Conservation (phyloP, 2,329 filamentous ascomycete species). For the Claviceps lovelessii region DNA sequence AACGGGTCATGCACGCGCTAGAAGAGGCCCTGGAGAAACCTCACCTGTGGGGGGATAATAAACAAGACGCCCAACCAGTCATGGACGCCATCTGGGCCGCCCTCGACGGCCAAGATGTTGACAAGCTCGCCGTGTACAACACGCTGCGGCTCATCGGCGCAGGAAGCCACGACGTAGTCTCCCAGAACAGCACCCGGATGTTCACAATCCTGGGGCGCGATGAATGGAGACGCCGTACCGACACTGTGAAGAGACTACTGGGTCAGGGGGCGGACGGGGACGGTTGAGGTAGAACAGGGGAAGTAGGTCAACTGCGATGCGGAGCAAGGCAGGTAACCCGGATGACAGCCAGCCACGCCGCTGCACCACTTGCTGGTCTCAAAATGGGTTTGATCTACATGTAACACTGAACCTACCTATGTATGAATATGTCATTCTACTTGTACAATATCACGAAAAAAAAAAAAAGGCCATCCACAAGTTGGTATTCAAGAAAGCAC, state of each 20-base stretch:
- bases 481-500: not conserved
- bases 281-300: not conserved
- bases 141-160: constrained; percentile 18
- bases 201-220: constrained; percentile 21
- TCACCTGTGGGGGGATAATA: constrained; percentile 3
- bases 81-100: constrained; percentile 9
- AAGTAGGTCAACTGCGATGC: not conserved
- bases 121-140: constrained; percentile 13
- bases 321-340: too few relatives aligned
- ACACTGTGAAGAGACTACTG: constrained; percentile 10
- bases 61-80: constrained; percentile 3
- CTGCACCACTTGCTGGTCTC: too few relatives aligned
- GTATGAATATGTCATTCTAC: not conserved
- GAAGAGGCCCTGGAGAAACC: constrained; percentile 10
- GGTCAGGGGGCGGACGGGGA: not conserved
- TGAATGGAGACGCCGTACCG: constrained; percentile 19
- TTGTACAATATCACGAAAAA: not conserved
- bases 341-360: not conserved
- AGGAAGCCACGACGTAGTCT: constrained; percentile 15
- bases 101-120: constrained; percentile 7
- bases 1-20: constrained; percentile 13
- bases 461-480: not conserved
- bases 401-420: too few relatives aligned
- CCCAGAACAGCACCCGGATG: constrained; percentile 16
- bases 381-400: too few relatives aligned